These are phyloP conservation scores for Isabelozyma rhagii DNA, from an alignment of 805 yeast genomes.

Conservation along the genomic window DNA sequence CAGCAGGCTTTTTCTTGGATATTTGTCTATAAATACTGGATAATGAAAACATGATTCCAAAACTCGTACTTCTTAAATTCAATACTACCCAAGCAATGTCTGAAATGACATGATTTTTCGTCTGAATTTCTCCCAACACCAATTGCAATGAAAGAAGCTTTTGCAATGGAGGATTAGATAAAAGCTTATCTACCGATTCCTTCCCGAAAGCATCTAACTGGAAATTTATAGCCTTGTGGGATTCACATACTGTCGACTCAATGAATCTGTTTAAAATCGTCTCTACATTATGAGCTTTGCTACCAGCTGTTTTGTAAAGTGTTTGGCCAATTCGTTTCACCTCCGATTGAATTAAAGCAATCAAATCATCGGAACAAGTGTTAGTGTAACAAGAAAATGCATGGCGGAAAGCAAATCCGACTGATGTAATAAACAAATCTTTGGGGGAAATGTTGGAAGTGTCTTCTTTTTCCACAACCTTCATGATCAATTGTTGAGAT, in stretches of 20 bases:
- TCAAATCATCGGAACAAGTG: slow-evolving; percentile 65
- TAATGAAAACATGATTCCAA: slow-evolving; percentile 62
- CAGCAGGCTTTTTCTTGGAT: slow-evolving; percentile 51
- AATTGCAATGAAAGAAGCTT: slow-evolving; percentile 67
- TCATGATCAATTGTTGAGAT: slow-evolving; percentile 11
- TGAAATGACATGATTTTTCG: slow-evolving; percentile 28
- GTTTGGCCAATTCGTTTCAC: slow-evolving; percentile 20
- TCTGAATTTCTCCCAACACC: slow-evolving; percentile 49
- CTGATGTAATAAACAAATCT: slow-evolving; percentile 43
- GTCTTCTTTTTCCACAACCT: slow-evolving; percentile 15
- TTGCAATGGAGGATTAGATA: slow-evolving; percentile 75
- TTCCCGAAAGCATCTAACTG: slow-evolving; percentile 60
- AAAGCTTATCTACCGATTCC: slow-evolving; percentile 72
- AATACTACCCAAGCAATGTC: slow-evolving; percentile 62
- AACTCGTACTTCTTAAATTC: slow-evolving; percentile 67
- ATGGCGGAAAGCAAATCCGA: slow-evolving; percentile 63
- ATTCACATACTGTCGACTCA: slow-evolving; percentile 53
- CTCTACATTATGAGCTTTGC: slow-evolving; percentile 10
- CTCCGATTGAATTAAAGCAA: slow-evolving; percentile 53
- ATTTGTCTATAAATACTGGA: slow-evolving; percentile 65
- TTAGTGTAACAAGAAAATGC: slow-evolving; percentile 69
- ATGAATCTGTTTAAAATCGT: slow-evolving; percentile 20
- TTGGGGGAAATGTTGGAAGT: slow-evolving; percentile 19
- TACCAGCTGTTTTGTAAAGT: slow-evolving; percentile 9
- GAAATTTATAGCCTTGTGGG: slow-evolving; percentile 73